Evolutionary conservation across 2,329 filamentous ascomycete genomes (phyloP), one percentile per base, ranked within the genome.

Genomic region (Diaporthe nobilis): DNA sequence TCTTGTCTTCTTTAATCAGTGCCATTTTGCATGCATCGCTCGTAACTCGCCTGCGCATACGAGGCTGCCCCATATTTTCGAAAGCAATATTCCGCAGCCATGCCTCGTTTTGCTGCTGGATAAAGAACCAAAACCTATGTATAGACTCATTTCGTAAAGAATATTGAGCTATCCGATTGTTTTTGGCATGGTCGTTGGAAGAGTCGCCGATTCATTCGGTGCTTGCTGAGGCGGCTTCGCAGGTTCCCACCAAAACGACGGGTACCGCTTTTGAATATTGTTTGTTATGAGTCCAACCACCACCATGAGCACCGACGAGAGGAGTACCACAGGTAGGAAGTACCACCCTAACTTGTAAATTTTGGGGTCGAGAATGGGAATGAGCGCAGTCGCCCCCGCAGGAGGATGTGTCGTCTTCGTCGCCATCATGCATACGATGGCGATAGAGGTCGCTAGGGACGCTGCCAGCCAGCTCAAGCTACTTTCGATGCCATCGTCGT

Each of bases 351-450:
- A n/a, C n/a, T 44, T 63, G 8, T 44, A 63, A 15, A 44, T 17
- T 6, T 42, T 63, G 4, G 60, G 39, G 39, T 63, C 39, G n/a
- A 63, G 3, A 12, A 63, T 44, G 13, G 60, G 60, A 1, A 63
- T 6, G 7, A 63, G 39, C 12, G 60, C 60, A 0, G 60, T 63
- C 4, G 60, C 60, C 4, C 60, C 60, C 1, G 60, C 60, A 20
- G 60, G 60, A 44, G 60, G 60, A 44, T 63, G 60, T 44, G 60
- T 63, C 10, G 60, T 63, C n/a, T 44, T 63, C 7, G n/a, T 63
- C 25, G 4, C 60, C 60, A 63, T 44, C 60, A 63, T 63, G 17
- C 60, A 63, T 1, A 63, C 60, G 15, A 63, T 63, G 7, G 60
- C 60, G 15, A 63, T 63, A 28, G 60, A 63, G 15, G n/a, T 63